Evolutionary conservation across 2,329 filamentous ascomycete genomes (phyloP).

Genomic region (Arthrobotrys megalospora): DNA sequence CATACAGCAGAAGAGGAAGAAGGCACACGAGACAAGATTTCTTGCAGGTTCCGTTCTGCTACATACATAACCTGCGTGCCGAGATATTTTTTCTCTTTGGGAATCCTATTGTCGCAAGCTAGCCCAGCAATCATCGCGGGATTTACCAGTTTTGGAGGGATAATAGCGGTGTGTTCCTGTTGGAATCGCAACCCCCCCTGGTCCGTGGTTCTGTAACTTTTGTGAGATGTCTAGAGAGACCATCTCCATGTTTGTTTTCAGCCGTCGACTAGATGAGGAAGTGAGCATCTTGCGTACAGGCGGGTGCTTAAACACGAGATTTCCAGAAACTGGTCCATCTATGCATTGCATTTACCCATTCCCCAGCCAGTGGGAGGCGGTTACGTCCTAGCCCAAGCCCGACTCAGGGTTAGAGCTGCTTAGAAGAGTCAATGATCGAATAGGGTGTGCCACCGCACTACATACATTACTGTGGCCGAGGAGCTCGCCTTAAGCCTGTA

Average conservation of each 20-base stretch:
- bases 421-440: constrained; percentile 25
- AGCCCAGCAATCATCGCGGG: constrained; percentile 45
- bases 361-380: constrained; percentile 13
- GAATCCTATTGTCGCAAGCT: constrained; percentile 9
- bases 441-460: constrained; percentile 1
- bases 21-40: constrained; percentile 25
- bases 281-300: constrained; percentile 6
- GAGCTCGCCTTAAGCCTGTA: constrained; percentile 8
- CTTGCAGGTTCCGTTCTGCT: constrained; percentile 20
- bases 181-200: constrained; percentile 6
- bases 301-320: constrained; percentile 14
- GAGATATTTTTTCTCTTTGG: neutral
- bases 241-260: neutral
- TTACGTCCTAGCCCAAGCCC: neutral
- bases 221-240: neutral
- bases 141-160: constrained; percentile 53
- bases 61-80: neutral
- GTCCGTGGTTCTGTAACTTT: neutral
- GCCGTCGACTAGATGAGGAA: neutral
- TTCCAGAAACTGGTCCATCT: neutral
- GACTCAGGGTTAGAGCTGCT: neutral
- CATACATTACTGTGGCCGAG: neutral
- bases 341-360: constrained; percentile 19
- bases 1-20: neutral
- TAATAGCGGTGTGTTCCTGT: constrained; percentile 6